Evolutionary conservation across 176 grass and related monocot genomes (phyloP).

Genomic region (Musa acuminata): DNA sequence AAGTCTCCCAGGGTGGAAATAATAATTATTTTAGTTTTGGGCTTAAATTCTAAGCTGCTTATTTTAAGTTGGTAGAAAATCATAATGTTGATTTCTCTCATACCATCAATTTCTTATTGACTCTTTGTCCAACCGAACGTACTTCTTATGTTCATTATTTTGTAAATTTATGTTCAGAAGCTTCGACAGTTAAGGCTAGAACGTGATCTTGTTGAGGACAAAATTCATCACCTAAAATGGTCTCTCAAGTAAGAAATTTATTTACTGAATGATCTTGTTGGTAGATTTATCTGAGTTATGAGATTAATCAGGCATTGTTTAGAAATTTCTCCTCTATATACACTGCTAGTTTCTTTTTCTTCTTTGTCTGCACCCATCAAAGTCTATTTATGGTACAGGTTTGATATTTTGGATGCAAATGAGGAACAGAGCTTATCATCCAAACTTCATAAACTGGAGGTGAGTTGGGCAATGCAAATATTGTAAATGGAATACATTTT

Average conservation of each 20-base stretch:
- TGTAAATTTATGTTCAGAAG: conserved; percentile 36
- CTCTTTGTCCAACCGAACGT: background rate
- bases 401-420: conserved; percentile 39
- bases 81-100: background rate
- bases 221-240: conserved; percentile 86
- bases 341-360: background rate
- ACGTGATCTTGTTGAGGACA: conserved; percentile 81
- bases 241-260: conserved; percentile 58
- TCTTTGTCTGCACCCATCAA: conserved; percentile 1
- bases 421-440: conserved; percentile 41
- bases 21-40: too few relatives aligned
- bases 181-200: conserved; percentile 75
- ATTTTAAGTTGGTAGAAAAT: background rate
- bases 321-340: background rate
- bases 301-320: background rate
- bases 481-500: background rate
- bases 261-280: background rate
- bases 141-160: background rate
- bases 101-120: background rate
- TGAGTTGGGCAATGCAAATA: conserved; percentile 10
- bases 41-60: too few relatives aligned
- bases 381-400: conserved; percentile 35
- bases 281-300: background rate
- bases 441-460: conserved; percentile 42
- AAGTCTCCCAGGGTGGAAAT: too few relatives aligned